Base-by-base conservation (phyloP, 1,139 yeast genomes). In the Candida sanyaensis region DNA sequence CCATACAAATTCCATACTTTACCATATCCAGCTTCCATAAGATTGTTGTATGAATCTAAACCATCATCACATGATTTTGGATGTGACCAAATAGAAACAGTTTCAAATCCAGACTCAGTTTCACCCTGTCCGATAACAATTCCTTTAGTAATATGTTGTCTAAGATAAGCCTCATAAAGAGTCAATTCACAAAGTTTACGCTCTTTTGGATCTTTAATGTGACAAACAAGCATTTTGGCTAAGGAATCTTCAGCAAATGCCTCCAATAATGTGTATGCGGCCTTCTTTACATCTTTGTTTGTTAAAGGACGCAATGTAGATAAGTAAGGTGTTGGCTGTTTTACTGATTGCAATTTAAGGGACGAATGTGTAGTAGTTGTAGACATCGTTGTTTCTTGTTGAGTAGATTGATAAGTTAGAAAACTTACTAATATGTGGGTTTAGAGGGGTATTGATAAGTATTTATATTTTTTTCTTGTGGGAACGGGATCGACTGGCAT, bases 81-180 rank as follows among this genome's bases (percentile, higher is more conserved):
- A 12, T 74, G 71, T 40, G 84, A 71, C 88, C 88, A 84, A 34
- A 83, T 63, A 8, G 85, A 80, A 27, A 84, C 85, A 5, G 86
- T 82, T 62, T 84, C 88, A 61, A 79, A 84, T 10, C 69, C 71
- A 9, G 74, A 75, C 5, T 70, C 69, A 5, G 62, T 51, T 47
- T 75, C 80, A 45, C 71, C 71, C 40, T 73, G 63, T 1, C 81
- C 87, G 32, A 82, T 61, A 23, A 78, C 83, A 13, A 81, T 51
- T 1, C 89, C 89, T 47, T 79, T 75, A 51, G 73, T 60, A 40
- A 84, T 71, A 59, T 83, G 87, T 46, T 84, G 84, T 49, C 70
- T 71, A 28, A 82, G 67, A 58, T 83, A 82, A 17, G 83, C 78
- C 56, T 80, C 85, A 56, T 80, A 83, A 42, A 83, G 66, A 34